These are phyloP conservation scores for Rhynchosporium graminicola DNA, from an alignment of 2,329 filamentous ascomycete genomes.

Conservation along the genomic window DNA sequence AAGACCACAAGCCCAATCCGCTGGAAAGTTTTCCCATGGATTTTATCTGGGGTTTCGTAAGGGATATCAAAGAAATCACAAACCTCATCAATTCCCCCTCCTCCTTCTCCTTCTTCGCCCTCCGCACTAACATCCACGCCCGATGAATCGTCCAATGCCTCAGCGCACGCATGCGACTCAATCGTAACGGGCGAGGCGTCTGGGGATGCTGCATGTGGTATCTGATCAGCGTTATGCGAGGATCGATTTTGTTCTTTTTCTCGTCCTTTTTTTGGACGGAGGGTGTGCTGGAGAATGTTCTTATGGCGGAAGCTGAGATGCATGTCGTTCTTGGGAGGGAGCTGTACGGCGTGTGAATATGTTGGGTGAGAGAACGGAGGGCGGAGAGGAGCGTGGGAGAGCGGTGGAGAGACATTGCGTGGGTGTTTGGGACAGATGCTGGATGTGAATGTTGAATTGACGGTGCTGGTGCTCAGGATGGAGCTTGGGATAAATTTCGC, in stretches of 20 bases:
- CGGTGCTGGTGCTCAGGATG: slow-evolving; percentile 11
- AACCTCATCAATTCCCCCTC: slow-evolving; percentile 73
- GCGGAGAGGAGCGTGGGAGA: slow-evolving; percentile 34
- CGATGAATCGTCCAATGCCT: slow-evolving; percentile 99
- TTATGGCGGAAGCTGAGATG: background rate
- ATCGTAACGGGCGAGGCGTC: slow-evolving; percentile 76
- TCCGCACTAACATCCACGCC: slow-evolving; percentile 82
- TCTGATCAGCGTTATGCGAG: slow-evolving; percentile 41
- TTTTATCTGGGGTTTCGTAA: no score
- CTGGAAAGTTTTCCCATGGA: no score
- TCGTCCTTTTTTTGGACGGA: slow-evolving; percentile 16
- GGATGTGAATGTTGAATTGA: slow-evolving; percentile 11
- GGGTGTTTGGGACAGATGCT: slow-evolving; percentile 6
- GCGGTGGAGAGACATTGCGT: slow-evolving; percentile 3
- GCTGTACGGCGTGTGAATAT: slow-evolving; percentile 5
- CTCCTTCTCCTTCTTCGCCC: slow-evolving; percentile 63
- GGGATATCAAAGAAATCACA: slow-evolving; percentile 4
- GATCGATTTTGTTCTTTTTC: slow-evolving; percentile 22
- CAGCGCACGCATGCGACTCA: slow-evolving; percentile 82
- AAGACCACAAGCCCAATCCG: no score
- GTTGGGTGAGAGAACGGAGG: slow-evolving; percentile 26
- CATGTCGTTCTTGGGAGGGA: slow-evolving; percentile 6
- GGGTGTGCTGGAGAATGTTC: slow-evolving; percentile 31
- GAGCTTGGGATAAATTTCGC: slow-evolving; percentile 16
- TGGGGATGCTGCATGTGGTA: slow-evolving; percentile 70